Evolutionary conservation across 306 rosid species (phyloP).

Genomic region (Crotalaria pallida): DNA sequence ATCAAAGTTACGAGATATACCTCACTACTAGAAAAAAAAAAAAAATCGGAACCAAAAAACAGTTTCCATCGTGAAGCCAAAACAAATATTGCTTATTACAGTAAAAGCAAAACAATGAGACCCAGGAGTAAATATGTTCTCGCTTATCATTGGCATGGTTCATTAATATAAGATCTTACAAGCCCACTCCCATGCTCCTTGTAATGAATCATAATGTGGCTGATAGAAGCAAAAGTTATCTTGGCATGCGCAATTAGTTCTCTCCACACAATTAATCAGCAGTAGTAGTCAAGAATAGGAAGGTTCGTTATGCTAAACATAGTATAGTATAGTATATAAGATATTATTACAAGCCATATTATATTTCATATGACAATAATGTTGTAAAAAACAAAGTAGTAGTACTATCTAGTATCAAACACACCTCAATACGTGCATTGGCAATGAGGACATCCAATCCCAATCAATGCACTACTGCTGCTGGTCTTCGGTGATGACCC

Average conservation of each 20-base stretch:
- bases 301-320: not conserved
- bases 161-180: conserved; percentile 72
- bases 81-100: too few species aligned
- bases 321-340: not conserved
- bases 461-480: conserved; percentile 47
- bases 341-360: conserved; percentile 8
- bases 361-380: not conserved
- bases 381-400: not conserved
- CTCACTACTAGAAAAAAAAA: too few species aligned
- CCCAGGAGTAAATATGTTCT: conserved; percentile 71
- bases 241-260: too few species aligned
- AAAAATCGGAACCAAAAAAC: too few species aligned
- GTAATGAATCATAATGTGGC: conserved; percentile 77
- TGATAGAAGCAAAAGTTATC: conserved; percentile 89
- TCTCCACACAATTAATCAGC: conserved; percentile 78
- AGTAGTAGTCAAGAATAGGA: conserved; percentile 21
- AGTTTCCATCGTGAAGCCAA: too few species aligned
- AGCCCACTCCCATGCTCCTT: conserved; percentile 98
- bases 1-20: too few species aligned
- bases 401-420: too few species aligned
- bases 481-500: conserved; percentile 38
- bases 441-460: conserved; percentile 65
- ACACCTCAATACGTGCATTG: conserved; percentile 72
- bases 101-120: conserved; percentile 3
- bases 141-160: conserved; percentile 79